A percentile compares a stretch with the other conserved stretches of the same genome.
Conservation (phyloP, 345 rosid species). For the Gossypium thurberi region DNA sequence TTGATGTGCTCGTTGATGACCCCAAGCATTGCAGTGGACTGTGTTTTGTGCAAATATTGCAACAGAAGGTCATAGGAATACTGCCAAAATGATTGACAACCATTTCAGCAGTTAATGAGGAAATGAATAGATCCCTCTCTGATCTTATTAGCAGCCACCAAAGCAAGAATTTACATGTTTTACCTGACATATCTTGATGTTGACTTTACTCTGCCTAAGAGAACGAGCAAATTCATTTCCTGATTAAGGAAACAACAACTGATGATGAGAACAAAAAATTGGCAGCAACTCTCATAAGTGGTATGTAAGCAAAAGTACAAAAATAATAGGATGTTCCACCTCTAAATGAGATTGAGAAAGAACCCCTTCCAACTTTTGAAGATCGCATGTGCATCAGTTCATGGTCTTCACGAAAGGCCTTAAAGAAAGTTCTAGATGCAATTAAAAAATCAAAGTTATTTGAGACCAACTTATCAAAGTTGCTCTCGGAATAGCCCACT, state of each 20-base stretch:
- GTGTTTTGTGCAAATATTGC: constrained; percentile 76
- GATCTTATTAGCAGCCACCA: not conserved
- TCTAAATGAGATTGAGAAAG: constrained; percentile 87
- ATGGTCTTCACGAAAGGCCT: constrained; percentile 78
- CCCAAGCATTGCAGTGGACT: constrained; percentile 80
- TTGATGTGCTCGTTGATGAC: constrained; percentile 81
- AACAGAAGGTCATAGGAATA: constrained; percentile 88
- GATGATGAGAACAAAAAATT: not conserved
- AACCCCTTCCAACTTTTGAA: constrained; percentile 90
- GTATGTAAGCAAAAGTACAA: not conserved
- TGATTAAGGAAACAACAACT: constrained; percentile 21
- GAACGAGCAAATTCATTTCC: constrained; percentile 96
- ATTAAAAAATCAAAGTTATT: not conserved
- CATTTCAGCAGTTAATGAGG: constrained; percentile 14
- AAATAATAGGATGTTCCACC: constrained; percentile 32
- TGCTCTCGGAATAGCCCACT: not conserved
- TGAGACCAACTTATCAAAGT: constrained; percentile 4
- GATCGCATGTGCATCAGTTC: constrained; percentile 80
- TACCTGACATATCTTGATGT: constrained; percentile 90
- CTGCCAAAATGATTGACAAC: constrained; percentile 38
- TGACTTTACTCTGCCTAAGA: constrained; percentile 79
- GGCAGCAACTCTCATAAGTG: not conserved
- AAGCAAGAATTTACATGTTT: not conserved
- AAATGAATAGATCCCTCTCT: not conserved
- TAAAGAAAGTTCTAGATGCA: constrained; percentile 70